Base-by-base conservation (phyloP, 495 filamentous ascomycete genomes). In the Trichoderma orchidacearum region DNA sequence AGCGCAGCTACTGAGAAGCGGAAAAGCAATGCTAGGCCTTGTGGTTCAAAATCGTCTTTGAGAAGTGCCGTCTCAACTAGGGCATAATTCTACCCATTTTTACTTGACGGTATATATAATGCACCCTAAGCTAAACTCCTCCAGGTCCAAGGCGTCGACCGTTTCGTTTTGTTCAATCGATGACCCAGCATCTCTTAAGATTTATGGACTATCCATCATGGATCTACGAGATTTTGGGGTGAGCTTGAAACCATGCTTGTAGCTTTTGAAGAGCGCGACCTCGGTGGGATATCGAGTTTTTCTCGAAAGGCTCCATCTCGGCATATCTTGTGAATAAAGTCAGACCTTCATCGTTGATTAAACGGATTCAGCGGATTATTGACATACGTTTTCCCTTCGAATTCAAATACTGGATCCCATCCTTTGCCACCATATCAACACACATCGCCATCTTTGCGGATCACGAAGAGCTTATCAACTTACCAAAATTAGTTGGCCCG, bases 321-420 rank as follows among this genome's bases (percentile, higher is more conserved):
- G 93, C 94, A 65, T 95, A 85, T 6, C 79, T 84, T 29, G 13
- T 45, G 45, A 56, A 62, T 53, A 61, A 60, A 21, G 29, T 29
- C 27, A 8, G 28, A 17, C 38, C 7, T 12, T 30, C 41, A 9
- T 27, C 4, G 29, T 27, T 13, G 5, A 18, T 5, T 55, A 23
- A 72, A n/a, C n/a, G n/a, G n/a, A 55, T 9, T 17, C 13, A 3
- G 25, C 5, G 17, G 3, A 28, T n/a, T 6, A n/a, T 0, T 5
- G 31, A 55, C 30, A 79, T 69, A 97, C 71, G 93, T 98, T 70
- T 89, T 72, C 51, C 91, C 92, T 60, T 92, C 80, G 62, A 93
- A 91, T 71, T 99, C 93, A 62, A 99, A 99, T 51, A 95, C 86
- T 0, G 94, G 82, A 66, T 99, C 93, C 93, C 94, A 97, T 12